Evolutionary conservation across 2,329 filamentous ascomycete species (phyloP), one percentile per base, ranked within the genome.

Genomic region (Colletotrichum simmondsii): DNA sequence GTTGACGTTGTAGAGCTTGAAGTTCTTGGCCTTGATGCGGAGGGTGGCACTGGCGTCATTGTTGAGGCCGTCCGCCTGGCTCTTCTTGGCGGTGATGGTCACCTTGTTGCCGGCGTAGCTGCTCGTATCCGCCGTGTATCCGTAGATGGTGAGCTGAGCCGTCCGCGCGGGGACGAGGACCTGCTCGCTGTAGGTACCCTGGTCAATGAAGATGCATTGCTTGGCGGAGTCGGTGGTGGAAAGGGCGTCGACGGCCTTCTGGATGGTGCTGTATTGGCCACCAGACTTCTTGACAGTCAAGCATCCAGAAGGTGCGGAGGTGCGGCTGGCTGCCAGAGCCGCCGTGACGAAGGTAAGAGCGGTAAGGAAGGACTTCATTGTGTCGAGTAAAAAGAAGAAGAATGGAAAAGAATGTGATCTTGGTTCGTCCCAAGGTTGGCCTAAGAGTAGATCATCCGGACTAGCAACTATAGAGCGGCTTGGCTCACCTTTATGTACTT

Each of bases 161-260:
- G 81, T 83, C 65, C 88, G 85, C 0, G 80, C 78, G 6, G 85
- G 79, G 24, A 92, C 84, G 71, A 87, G 87, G 42, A 92, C 89
- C 76, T 91, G 90, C 78, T 91, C 89, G 26, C 81, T 82, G 82
- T 91, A 92, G 22, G 87, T 91, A 2, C 90, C 89, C 1, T 92
- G 92, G 46, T 88, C 90, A 79, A 93, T 88, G 82, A 92, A 93
- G 81, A 93, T 90, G 77, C 87, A 89, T 71, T 91, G 89, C 1
- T 83, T 83, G 1, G 80, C 75, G 2, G 86, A 85, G 7, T 85
- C 84, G 1, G 84, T 82, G 0, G 85, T 87, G n/a, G 86, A 88
- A 10, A 92, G 85, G 5, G 90, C 86, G 76, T 90, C 78, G 69
- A 93, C 86, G 10, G 91, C 91, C 22, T 85, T 80, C 77, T 91